These are phyloP conservation scores for Tillandsia leiboldiana DNA, from an alignment of 176 grass and related monocot genomes.

Conservation along the genomic window DNA sequence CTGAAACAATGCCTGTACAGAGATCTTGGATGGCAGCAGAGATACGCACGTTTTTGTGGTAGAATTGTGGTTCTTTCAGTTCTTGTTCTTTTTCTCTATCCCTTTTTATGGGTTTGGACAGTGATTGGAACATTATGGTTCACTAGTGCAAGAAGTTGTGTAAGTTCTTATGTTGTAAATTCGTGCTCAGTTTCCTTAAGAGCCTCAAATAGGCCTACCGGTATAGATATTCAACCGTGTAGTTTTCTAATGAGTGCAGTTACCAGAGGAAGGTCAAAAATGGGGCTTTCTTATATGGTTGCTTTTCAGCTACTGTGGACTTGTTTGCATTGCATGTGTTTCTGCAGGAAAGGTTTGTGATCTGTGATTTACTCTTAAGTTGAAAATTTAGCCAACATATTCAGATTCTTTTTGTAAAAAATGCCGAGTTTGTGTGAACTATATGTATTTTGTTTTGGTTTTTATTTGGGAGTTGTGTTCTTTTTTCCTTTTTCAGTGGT, in stretches of 20 bases:
- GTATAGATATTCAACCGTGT: too few relatives aligned
- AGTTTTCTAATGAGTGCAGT: constrained; percentile 26
- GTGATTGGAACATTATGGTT: constrained; percentile 99
- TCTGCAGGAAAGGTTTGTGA: constrained; percentile 76
- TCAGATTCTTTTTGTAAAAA: neutral
- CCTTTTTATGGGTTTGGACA: constrained; percentile 96
- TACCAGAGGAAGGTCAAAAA: constrained; percentile 95
- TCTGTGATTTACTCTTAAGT: neutral
- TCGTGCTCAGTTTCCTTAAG: neutral
- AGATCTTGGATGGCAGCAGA: constrained; percentile 95
- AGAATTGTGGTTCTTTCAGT: constrained; percentile 80
- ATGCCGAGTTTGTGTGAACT: neutral
- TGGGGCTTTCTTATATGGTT: constrained; percentile 99
- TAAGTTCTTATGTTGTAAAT: constrained; percentile 37
- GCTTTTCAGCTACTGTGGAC: constrained; percentile 89
- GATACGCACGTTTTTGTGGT: constrained; percentile 89
- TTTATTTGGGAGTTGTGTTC: neutral
- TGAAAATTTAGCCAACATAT: neutral
- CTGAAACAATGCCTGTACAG: constrained; percentile 31
- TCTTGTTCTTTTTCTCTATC: constrained; percentile 85
- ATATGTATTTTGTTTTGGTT: neutral
- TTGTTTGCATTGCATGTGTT: constrained; percentile 78
- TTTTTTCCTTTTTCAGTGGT: constrained; percentile 50
- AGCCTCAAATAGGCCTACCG: too few relatives aligned
- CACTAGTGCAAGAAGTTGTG: constrained; percentile 73